Evolutionary conservation across 805 yeast genomes (phyloP).

Genomic region (Pichia ethanolica): DNA sequence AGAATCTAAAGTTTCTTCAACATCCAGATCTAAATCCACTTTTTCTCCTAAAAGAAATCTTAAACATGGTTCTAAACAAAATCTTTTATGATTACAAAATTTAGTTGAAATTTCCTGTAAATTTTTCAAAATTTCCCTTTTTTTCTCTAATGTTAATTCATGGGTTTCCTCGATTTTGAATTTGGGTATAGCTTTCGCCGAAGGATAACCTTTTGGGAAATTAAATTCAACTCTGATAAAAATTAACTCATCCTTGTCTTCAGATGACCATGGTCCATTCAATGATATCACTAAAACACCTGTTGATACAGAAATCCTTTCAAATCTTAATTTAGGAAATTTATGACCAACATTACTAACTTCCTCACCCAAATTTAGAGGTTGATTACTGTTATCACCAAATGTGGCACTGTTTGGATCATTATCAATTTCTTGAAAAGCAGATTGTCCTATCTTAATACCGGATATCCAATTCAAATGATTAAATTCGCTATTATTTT

Average conservation of each 20-base stretch:
- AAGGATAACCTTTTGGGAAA: slow-evolving; percentile 73
- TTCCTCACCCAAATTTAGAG: slow-evolving; percentile 81
- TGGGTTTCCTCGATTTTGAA: slow-evolving; percentile 75
- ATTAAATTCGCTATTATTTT: slow-evolving; percentile 35
- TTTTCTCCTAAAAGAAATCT: slow-evolving; percentile 77
- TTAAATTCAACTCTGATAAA: slow-evolving; percentile 64
- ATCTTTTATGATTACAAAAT: slow-evolving; percentile 49
- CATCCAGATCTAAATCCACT: slow-evolving; percentile 37
- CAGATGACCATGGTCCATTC: slow-evolving; percentile 65
- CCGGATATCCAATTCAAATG: slow-evolving; percentile 93
- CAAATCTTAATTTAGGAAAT: slow-evolving; percentile 81
- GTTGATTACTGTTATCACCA: slow-evolving; percentile 29
- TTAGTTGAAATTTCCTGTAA: slow-evolving; percentile 49
- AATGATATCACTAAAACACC: slow-evolving; percentile 74
- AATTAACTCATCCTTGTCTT: slow-evolving; percentile 39
- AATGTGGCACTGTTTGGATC: slow-evolving; percentile 31
- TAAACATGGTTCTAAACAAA: slow-evolving; percentile 75
- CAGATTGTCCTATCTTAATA: slow-evolving; percentile 61
- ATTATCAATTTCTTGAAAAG: slow-evolving; percentile 28
- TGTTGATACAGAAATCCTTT: slow-evolving; percentile 79
- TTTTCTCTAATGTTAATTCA: slow-evolving; percentile 45
- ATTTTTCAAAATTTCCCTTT: slow-evolving; percentile 42
- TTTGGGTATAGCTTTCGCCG: slow-evolving; percentile 36
- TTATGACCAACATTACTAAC: slow-evolving; percentile 82
- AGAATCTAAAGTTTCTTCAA: slow-evolving; percentile 8